Percentiles rank a stretch among this genome's conserved stretches.
Evolutionary conservation across 352 stramenopile species (phyloP).

Genomic region (Pythium rishiriense): DNA sequence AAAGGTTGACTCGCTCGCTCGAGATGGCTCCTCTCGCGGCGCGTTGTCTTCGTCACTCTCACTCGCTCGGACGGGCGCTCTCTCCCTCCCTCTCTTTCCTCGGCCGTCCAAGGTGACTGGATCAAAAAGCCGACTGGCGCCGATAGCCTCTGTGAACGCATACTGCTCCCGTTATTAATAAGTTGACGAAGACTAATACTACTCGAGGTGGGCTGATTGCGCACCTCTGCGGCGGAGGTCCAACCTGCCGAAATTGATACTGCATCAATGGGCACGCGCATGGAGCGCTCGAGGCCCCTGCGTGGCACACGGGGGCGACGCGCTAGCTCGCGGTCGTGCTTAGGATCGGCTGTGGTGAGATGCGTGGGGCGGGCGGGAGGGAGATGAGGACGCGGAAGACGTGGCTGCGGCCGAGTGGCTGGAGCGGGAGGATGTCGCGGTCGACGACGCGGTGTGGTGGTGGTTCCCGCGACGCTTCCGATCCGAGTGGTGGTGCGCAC

Average conservation of each 20-base stretch:
- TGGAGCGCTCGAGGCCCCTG: no score
- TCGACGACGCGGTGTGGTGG: conserved; percentile 4
- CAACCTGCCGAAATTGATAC: conserved; percentile 22
- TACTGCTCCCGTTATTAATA: conserved; percentile 34
- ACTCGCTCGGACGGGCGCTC: neutral
- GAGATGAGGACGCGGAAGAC: neutral
- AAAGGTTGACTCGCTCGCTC: neutral
- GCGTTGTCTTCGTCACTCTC: neutral
- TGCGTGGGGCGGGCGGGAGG: conserved; percentile 3
- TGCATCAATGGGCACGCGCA: neutral
- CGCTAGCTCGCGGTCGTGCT: neutral
- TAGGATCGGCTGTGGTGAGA: conserved; percentile 16
- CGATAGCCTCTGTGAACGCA: conserved; percentile 21
- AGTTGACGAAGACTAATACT: conserved; percentile 31
- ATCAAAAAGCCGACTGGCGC: conserved; percentile 18
- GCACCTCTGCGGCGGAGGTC: neutral
- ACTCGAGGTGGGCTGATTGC: neutral
- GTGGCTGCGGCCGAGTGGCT: conserved; percentile 1
- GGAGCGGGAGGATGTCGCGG: conserved; percentile 2
- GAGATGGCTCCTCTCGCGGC: neutral
- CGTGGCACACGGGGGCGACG: neutral
- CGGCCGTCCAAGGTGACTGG: conserved; percentile 25
- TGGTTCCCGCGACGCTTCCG: conserved; percentile 15
- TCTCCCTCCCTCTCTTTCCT: conserved; percentile 2
- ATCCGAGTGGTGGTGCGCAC: neutral